phyloP scores from a whole-genome alignment of 495 filamentous ascomycete genomes.

The Pseudotulostoma volvatum region DNA sequence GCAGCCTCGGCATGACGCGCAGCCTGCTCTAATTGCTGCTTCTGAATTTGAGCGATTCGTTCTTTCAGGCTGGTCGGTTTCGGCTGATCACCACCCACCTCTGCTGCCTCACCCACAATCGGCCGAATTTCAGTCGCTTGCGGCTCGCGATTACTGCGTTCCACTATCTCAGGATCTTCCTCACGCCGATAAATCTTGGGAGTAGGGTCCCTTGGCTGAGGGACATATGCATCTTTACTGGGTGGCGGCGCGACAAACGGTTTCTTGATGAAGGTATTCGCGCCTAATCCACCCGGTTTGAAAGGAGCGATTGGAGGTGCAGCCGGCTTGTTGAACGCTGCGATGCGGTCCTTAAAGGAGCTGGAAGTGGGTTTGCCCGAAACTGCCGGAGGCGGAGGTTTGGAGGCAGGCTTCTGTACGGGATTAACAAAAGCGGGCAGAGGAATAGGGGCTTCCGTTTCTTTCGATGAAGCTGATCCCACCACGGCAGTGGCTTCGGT shows the following conservation, averaged over 20 bases:
- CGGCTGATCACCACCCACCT: conserved; percentile 51
- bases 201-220: conserved; percentile 48
- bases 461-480: conserved; percentile 24
- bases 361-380: conserved; percentile 58
- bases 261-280: conserved; percentile 76
- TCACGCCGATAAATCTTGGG: conserved; percentile 73
- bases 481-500: conserved; percentile 23
- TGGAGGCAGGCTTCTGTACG: conserved; percentile 28
- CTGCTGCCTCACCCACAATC: conserved; percentile 32
- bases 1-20: conserved; percentile 59
- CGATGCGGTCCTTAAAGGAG: conserved; percentile 88
- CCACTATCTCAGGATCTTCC: conserved; percentile 69
- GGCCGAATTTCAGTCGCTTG: conserved; percentile 38
- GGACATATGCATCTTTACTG: conserved; percentile 80
- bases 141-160: conserved; percentile 33
- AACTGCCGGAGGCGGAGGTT: conserved; percentile 43
- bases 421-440: conserved; percentile 18
- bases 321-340: conserved; percentile 85
- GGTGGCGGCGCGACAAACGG: conserved; percentile 96
- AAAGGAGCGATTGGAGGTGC: conserved; percentile 75
- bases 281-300: conserved; percentile 52
- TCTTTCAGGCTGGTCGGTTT: conserved; percentile 90
- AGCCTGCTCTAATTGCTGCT: conserved; percentile 80
- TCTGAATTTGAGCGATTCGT: conserved; percentile 80
- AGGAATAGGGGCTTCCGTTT: conserved; percentile 9